These are phyloP conservation scores for Ogataea thermomethanolica DNA, from an alignment of 805 yeast genomes.

Conservation along the genomic window DNA sequence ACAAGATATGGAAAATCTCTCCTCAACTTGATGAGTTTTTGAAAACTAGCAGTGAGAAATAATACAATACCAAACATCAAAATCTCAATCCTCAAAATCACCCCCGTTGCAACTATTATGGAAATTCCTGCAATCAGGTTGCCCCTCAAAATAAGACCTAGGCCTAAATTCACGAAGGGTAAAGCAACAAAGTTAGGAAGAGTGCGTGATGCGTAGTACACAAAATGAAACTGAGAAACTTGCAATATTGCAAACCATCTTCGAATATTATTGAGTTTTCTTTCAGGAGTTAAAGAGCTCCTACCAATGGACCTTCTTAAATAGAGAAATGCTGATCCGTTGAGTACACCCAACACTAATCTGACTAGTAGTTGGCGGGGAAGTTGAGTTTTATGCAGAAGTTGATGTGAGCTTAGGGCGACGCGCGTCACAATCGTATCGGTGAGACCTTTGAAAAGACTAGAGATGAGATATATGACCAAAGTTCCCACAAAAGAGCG, in stretches of 20 bases:
- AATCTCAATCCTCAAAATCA: constrained; percentile 71
- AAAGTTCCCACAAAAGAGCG: constrained; percentile 77
- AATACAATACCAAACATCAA: constrained; percentile 51
- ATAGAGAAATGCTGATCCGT: constrained; percentile 25
- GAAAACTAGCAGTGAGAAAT: constrained; percentile 43
- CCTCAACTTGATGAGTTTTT: constrained; percentile 44
- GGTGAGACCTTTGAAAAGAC: constrained; percentile 29
- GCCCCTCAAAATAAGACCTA: constrained; percentile 50
- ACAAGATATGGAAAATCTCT: constrained; percentile 39
- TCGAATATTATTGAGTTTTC: constrained; percentile 31
- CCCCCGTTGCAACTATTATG: constrained; percentile 57
- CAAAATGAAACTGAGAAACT: constrained; percentile 71
- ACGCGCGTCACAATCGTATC: not conserved
- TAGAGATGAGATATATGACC: constrained; percentile 45
- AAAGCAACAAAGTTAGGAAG: constrained; percentile 85
- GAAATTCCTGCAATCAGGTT: constrained; percentile 45
- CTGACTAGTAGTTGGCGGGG: constrained; percentile 55
- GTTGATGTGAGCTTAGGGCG: not conserved
- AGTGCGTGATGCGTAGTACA: constrained; percentile 78
- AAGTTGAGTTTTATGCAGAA: constrained; percentile 36
- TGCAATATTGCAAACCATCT: constrained; percentile 59
- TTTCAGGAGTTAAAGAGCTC: not conserved
- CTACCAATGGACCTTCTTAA: too few relatives aligned
- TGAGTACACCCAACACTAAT: constrained; percentile 57
- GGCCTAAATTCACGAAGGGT: constrained; percentile 61